A percentile compares a stretch with the other conserved stretches of the same genome.
These are phyloP conservation scores for Caryopteris hybrid DNA, from an alignment of 305 asterid species.

Conservation along the genomic window DNA sequence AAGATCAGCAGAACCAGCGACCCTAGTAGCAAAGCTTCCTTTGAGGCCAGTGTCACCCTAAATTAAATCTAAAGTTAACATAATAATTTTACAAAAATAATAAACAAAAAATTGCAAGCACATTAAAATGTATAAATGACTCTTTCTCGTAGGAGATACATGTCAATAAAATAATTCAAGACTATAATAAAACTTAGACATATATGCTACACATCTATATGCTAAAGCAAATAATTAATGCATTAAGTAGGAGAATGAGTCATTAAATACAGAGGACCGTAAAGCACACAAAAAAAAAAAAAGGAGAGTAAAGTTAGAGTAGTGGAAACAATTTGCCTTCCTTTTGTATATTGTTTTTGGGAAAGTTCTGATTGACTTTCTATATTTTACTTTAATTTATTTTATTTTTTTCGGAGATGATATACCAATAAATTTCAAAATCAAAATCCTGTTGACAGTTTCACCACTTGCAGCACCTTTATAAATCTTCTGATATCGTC, in stretches of 20 bases:
- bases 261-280: background rate
- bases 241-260: background rate
- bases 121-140: background rate
- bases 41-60: constrained; percentile 92
- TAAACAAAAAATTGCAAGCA: background rate
- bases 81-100: background rate
- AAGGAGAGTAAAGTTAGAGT: background rate
- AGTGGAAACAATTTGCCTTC: background rate
- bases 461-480: constrained; percentile 52
- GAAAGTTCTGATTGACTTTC: background rate
- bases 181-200: background rate
- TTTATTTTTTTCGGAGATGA: background rate
- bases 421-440: background rate
- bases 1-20: constrained; percentile 92
- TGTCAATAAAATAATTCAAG: background rate
- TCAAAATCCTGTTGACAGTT: background rate
- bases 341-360: background rate
- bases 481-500: constrained; percentile 86
- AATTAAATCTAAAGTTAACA: constrained; percentile 5
- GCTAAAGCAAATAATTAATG: background rate
- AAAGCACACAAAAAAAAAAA: background rate
- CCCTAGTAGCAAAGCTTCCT: constrained; percentile 79
- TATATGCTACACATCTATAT: background rate
- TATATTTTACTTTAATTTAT: background rate
- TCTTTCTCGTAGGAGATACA: background rate